Conservation (phyloP, 2,329 filamentous ascomycete species). For the Alternaria brassicae region DNA sequence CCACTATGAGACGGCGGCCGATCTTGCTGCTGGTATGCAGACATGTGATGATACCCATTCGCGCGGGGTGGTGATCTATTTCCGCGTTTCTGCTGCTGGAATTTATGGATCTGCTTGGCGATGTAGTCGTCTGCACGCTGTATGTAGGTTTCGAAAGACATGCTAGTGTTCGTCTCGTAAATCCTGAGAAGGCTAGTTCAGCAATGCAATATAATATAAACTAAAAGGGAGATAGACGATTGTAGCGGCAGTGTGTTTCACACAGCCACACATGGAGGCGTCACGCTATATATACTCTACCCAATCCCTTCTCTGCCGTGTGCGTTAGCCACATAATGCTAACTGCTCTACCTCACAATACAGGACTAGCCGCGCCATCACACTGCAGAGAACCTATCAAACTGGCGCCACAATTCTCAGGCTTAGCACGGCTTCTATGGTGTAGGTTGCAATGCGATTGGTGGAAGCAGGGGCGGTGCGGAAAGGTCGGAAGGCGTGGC, state of each 20-base stretch:
- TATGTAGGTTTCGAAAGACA: constrained; percentile 23
- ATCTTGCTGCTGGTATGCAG: constrained; percentile 5
- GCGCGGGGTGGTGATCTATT: constrained; percentile 12
- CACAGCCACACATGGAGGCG: constrained; percentile 13
- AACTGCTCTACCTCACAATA: constrained; percentile 11
- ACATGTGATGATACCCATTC: constrained; percentile 14
- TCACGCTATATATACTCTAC: constrained; percentile 13
- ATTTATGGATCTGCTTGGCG: constrained; percentile 26
- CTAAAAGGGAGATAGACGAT: constrained; percentile 1
- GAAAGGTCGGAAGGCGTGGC: constrained; percentile 21
- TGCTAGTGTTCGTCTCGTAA: constrained; percentile 4
- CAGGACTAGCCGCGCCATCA: constrained; percentile 20
- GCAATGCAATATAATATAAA: background rate
- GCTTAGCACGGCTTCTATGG: constrained; percentile 8
- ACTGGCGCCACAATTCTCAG: constrained; percentile 11
- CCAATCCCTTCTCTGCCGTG: constrained; percentile 12
- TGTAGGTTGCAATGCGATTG: constrained; percentile 16
- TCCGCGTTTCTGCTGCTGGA: constrained; percentile 23
- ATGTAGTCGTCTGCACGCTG: constrained; percentile 27
- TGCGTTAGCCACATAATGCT: constrained; percentile 15
- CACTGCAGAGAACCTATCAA: constrained; percentile 9
- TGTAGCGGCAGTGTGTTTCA: constrained; percentile 1
- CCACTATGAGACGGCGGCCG: constrained; percentile 7
- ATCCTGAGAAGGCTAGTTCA: background rate
- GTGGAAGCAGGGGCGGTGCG: constrained; percentile 12